Evolutionary conservation across 192 early-diverging fungal species (phyloP).

Genomic region (Gamsiella multidivaricata): DNA sequence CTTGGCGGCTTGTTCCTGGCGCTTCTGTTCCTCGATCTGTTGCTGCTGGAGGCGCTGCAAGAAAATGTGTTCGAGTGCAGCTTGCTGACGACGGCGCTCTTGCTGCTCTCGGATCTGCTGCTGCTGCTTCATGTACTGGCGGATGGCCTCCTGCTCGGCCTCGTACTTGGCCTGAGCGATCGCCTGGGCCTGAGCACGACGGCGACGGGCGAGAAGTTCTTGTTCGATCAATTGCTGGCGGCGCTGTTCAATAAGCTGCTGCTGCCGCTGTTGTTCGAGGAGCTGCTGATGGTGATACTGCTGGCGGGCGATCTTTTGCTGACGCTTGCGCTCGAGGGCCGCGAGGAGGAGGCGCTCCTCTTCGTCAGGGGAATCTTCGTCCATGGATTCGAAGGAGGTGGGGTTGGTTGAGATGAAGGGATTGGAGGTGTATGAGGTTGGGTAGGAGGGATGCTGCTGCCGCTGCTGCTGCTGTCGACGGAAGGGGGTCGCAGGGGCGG

Average conservation of each 20-base stretch:
- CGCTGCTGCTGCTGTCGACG: background rate
- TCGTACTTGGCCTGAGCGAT: conserved; percentile 37
- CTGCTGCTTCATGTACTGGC: conserved; percentile 33
- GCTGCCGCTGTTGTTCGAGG: conserved; percentile 10
- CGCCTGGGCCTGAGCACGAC: conserved; percentile 24
- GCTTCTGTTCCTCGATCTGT: conserved; percentile 14
- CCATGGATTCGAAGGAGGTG: background rate
- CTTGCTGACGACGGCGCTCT: conserved; percentile 13
- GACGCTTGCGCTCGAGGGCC: conserved; percentile 47
- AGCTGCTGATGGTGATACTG: conserved; percentile 31
- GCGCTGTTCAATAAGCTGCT: conserved; percentile 11
- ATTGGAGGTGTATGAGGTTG: background rate
- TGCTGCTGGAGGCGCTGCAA: conserved; percentile 29
- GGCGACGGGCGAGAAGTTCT: conserved; percentile 17
- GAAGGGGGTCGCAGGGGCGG: background rate
- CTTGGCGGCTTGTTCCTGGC: conserved; percentile 13
- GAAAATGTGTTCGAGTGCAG: conserved; percentile 9
- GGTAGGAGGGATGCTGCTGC: background rate
- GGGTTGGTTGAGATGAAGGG: background rate
- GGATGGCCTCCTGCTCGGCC: conserved; percentile 44
- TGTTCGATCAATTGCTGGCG: conserved; percentile 30
- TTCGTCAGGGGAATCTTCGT: conserved; percentile 23
- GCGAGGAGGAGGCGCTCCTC: conserved; percentile 45
- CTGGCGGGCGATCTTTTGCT: conserved; percentile 41
- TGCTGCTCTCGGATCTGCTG: conserved; percentile 23